These are phyloP conservation scores for Colletotrichum chrysophilum DNA, from an alignment of 2,329 filamentous ascomycete species.

Conservation along the genomic window DNA sequence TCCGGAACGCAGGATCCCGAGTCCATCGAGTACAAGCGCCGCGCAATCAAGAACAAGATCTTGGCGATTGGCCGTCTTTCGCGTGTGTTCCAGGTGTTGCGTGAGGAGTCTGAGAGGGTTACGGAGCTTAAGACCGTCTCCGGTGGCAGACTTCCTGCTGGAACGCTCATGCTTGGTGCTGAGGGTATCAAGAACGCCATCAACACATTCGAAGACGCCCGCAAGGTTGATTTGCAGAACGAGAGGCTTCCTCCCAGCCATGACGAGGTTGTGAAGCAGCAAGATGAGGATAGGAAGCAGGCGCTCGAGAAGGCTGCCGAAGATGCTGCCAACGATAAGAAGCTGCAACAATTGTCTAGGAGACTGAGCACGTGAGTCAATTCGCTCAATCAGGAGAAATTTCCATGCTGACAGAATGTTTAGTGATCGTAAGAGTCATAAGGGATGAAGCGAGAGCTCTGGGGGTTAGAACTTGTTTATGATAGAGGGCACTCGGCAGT, in stretches of 20 bases:
- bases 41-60: conserved; percentile 99
- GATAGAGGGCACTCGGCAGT: conserved; percentile 7
- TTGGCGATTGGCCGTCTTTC: conserved; percentile 95
- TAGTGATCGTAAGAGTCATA: conserved; percentile 37
- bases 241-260: conserved; percentile 91
- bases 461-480: neutral
- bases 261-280: conserved; percentile 86
- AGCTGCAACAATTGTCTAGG: conserved; percentile 84
- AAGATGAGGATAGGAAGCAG: conserved; percentile 79
- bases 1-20: conserved; percentile 71
- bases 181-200: conserved; percentile 99
- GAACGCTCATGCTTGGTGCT: conserved; percentile 96
- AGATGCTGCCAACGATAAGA: conserved; percentile 91
- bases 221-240: conserved; percentile 97
- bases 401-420: neutral
- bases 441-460: neutral
- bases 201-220: conserved; percentile 92
- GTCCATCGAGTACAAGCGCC: conserved; percentile 90
- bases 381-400: neutral
- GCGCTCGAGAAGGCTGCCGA: conserved; percentile 85
- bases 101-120: conserved; percentile 95
- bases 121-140: conserved; percentile 97
- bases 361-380: conserved; percentile 91
- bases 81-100: conserved; percentile 96
- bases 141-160: conserved; percentile 89